These are phyloP conservation scores for Ustilago esculenta DNA, from an alignment of 1,284 basidiomycete species.

Conservation along the genomic window DNA sequence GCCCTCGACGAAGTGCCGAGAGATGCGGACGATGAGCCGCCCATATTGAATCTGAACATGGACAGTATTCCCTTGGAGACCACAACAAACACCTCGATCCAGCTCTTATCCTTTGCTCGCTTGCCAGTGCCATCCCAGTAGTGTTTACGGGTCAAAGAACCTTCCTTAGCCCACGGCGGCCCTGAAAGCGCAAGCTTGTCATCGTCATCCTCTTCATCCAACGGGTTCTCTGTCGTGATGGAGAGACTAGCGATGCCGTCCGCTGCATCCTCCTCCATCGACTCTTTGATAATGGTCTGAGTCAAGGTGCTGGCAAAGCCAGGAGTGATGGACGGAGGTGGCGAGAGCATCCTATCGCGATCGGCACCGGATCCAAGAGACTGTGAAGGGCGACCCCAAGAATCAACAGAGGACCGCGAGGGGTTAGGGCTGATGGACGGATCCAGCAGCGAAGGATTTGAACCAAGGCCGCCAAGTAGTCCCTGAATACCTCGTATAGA, in stretches of 20 bases:
- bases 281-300: conserved; percentile 92
- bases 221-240: conserved; percentile 65
- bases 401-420: conserved; percentile 39
- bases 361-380: conserved; percentile 7
- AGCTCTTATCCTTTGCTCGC: conserved; percentile 82
- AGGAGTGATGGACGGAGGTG: conserved; percentile 70
- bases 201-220: conserved; percentile 70
- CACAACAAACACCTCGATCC: conserved; percentile 91
- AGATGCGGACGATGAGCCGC: conserved; percentile 5
- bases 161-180: conserved; percentile 98
- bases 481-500: conserved; percentile 86
- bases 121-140: conserved; percentile 88
- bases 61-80: conserved; percentile 90
- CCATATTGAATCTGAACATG: conserved; percentile 76
- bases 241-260: conserved; percentile 52
- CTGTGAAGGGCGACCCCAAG: conserved; percentile 31
- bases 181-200: conserved; percentile 93
- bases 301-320: conserved; percentile 96
- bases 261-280: conserved; percentile 83
- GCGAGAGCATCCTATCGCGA: conserved; percentile 14
- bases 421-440: conserved; percentile 29
- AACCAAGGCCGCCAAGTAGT: conserved; percentile 71
- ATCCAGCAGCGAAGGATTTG: conserved; percentile 3
- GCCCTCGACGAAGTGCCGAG: conserved; percentile 2
- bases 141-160: conserved; percentile 89